A percentile compares a stretch with the other conserved stretches of the same genome.
phyloP scores from a whole-genome alignment of 345 rosid species.

The Garcia nutans region DNA sequence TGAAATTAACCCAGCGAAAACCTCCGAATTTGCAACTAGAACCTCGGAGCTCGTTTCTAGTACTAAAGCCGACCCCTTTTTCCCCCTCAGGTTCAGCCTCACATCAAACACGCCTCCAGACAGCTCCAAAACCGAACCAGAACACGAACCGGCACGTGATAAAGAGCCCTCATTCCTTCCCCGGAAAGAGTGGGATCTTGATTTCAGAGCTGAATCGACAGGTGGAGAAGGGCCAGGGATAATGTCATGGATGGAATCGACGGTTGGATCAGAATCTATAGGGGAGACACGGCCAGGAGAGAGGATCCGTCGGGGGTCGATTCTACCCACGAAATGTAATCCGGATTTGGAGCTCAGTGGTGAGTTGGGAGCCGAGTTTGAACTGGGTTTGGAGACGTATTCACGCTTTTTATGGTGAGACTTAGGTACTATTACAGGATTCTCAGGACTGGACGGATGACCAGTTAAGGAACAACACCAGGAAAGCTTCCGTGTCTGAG shows the following conservation, averaged over 20 bases:
- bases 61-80: slow-evolving; percentile 60
- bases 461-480: slow-evolving; percentile 85
- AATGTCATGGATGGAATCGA: slow-evolving; percentile 28
- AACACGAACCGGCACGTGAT: slow-evolving; percentile 15
- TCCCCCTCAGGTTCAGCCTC: slow-evolving; percentile 72
- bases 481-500: slow-evolving; percentile 33
- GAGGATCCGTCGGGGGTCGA: slow-evolving; percentile 85
- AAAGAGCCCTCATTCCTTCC: slow-evolving; percentile 4
- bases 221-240: slow-evolving; percentile 21
- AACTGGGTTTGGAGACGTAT: slow-evolving; percentile 32
- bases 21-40: slow-evolving; percentile 58
- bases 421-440: slow-evolving; percentile 36
- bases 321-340: slow-evolving; percentile 63
- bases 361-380: slow-evolving; percentile 56
- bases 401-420: slow-evolving; percentile 39
- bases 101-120: slow-evolving; percentile 46
- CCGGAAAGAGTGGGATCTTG: slow-evolving; percentile 28
- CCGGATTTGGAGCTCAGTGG: slow-evolving; percentile 73
- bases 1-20: slow-evolving; percentile 52
- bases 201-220: slow-evolving; percentile 22
- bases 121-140: slow-evolving; percentile 23
- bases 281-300: slow-evolving; percentile 97
- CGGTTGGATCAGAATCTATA: slow-evolving; percentile 58
- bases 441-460: slow-evolving; percentile 81
- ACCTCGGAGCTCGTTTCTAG: slow-evolving; percentile 70